phyloP scores from a whole-genome alignment of 164 flowering plant species.

The Annona squamosa region DNA sequence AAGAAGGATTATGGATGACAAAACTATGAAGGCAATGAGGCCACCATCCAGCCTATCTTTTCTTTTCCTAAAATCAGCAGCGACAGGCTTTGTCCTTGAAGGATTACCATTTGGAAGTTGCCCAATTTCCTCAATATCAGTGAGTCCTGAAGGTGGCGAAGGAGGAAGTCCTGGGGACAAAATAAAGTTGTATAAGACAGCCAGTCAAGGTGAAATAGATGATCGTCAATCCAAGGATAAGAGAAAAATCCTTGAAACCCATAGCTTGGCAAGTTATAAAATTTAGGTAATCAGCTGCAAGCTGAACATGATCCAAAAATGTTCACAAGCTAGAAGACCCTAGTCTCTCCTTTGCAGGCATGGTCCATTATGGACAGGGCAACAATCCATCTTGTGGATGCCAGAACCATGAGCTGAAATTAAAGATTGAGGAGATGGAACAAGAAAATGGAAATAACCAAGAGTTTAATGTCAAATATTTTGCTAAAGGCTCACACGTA shows the following conservation, averaged over 20 bases:
- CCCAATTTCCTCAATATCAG: slow-evolving; percentile 39
- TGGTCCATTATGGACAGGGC: neutral
- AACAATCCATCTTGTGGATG: neutral
- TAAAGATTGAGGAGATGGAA: neutral
- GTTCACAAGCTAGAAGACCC: neutral
- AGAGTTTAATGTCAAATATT: neutral
- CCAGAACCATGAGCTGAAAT: neutral
- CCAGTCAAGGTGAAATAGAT: neutral
- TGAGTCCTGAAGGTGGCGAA: slow-evolving; percentile 51
- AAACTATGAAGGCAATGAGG: slow-evolving; percentile 50
- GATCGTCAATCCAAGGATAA: neutral
- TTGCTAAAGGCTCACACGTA: neutral
- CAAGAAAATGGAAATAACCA: neutral
- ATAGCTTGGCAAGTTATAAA: neutral
- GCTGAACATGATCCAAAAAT: neutral
- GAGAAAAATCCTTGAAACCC: neutral
- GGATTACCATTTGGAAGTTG: slow-evolving; percentile 39
- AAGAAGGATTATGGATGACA: slow-evolving; percentile 52
- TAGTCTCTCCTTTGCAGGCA: neutral
- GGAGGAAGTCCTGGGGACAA: slow-evolving; percentile 51
- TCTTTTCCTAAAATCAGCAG: slow-evolving; percentile 58
- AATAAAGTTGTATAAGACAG: neutral
- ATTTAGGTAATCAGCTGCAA: neutral
- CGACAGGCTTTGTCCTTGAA: slow-evolving; percentile 58
- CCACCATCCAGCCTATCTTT: slow-evolving; percentile 42